Evolutionary conservation across 2,329 filamentous ascomycete genomes (phyloP).

Genomic region (Aureobasidium leucospermi): DNA sequence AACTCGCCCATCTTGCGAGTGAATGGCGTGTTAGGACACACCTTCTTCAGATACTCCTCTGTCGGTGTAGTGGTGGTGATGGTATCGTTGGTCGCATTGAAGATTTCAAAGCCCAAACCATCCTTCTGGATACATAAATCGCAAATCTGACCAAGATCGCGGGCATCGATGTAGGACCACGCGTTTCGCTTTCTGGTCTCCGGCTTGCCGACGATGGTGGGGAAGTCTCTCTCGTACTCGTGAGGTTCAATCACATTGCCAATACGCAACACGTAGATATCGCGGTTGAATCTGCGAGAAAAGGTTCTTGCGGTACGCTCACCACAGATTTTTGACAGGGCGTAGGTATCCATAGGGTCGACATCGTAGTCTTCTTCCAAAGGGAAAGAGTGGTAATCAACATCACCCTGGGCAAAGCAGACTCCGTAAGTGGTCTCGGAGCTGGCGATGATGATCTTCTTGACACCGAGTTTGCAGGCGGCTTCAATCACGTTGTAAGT

Average conservation of each 20-base stretch:
- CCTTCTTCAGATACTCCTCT: constrained; percentile 44
- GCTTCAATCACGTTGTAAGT: constrained; percentile 59
- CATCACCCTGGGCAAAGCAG: constrained; percentile 52
- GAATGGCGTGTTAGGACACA: constrained; percentile 44
- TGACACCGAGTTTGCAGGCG: constrained; percentile 53
- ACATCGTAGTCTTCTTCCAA: constrained; percentile 53
- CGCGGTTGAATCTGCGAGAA: constrained; percentile 46
- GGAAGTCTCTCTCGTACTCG: constrained; percentile 50
- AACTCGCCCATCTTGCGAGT: constrained; percentile 50
- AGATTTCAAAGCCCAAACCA: constrained; percentile 55
- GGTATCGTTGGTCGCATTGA: constrained; percentile 57
- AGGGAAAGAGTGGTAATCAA: constrained; percentile 51
- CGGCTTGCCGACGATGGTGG: constrained; percentile 43
- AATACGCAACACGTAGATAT: constrained; percentile 56
- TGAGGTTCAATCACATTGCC: constrained; percentile 56
- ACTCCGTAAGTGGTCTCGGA: constrained; percentile 56
- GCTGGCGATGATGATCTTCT: constrained; percentile 55
- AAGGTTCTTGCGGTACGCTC: constrained; percentile 53
- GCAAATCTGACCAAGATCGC: constrained; percentile 56
- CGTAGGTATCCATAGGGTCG: constrained; percentile 56
- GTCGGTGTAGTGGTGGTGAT: constrained; percentile 51
- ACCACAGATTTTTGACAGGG: constrained; percentile 52
- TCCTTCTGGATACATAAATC: constrained; percentile 46
- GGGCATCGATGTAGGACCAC: constrained; percentile 57
- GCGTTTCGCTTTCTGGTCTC: constrained; percentile 49